Evolutionary conservation across 371 early-diverging fungal genomes (phyloP).

Genomic region (Syncephalastrum contaminatum): DNA sequence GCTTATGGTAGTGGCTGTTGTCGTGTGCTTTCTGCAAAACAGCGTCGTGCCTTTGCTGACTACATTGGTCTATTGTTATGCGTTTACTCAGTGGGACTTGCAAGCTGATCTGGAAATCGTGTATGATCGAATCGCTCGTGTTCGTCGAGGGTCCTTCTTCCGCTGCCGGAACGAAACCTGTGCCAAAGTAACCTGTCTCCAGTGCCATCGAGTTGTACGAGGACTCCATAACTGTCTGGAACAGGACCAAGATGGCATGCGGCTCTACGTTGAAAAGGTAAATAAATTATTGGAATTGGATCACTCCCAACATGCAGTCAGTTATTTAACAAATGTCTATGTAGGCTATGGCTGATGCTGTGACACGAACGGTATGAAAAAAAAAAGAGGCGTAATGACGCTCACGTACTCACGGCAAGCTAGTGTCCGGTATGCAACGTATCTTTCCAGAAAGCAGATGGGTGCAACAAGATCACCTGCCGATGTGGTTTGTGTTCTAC

Average conservation of each 20-base stretch:
- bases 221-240: conserved; percentile 61
- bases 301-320: not conserved
- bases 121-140: conserved; percentile 26
- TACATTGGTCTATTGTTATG: conserved; percentile 8
- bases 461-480: conserved; percentile 73
- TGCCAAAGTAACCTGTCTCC: conserved; percentile 43
- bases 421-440: conserved; percentile 64
- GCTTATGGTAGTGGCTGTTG: conserved; percentile 28
- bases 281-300: not conserved
- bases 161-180: conserved; percentile 55
- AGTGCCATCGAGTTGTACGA: conserved; percentile 44
- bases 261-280: conserved; percentile 61
- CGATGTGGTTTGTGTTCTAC: conserved; percentile 44
- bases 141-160: conserved; percentile 38
- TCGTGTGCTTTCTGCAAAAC: conserved; percentile 2
- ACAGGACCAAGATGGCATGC: conserved; percentile 52
- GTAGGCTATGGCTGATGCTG: conserved; percentile 63
- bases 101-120: conserved; percentile 28
- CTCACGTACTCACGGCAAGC: not conserved
- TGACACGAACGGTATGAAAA: conserved; percentile 61
- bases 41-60: not conserved
- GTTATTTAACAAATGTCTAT: not conserved
- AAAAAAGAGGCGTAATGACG: not conserved
- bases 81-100: conserved; percentile 36
- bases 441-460: conserved; percentile 62